Evolutionary conservation across 805 yeast genomes (phyloP).

Genomic region (Cyberlindnera veronae): DNA sequence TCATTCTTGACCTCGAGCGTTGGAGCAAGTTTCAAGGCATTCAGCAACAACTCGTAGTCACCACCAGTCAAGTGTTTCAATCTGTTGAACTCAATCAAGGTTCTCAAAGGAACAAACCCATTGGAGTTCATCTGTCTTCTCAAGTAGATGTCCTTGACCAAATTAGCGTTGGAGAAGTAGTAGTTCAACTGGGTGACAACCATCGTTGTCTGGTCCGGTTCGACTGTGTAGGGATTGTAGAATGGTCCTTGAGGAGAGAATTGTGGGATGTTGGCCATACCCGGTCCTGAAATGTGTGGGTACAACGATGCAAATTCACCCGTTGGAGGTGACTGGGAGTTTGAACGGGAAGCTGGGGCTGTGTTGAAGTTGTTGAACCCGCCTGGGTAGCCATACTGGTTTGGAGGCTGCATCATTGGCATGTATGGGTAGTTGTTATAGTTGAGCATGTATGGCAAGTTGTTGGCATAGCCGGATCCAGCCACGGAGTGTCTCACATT

Average conservation of each 20-base stretch:
- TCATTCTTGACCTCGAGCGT: constrained; percentile 31
- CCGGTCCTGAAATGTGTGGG: constrained; percentile 5
- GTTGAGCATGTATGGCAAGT: constrained; percentile 13
- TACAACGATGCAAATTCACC: constrained; percentile 9
- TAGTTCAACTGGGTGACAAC: constrained; percentile 71
- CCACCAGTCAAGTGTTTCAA: constrained; percentile 62
- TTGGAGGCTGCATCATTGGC: constrained; percentile 4
- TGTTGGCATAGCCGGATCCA: constrained; percentile 9
- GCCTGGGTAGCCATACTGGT: constrained; percentile 17
- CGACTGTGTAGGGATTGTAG: constrained; percentile 10
- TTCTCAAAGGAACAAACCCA: constrained; percentile 66
- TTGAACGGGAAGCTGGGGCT: constrained; percentile 15
- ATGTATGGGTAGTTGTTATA: constrained; percentile 12
- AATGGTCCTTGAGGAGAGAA: constrained; percentile 11
- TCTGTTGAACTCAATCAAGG: constrained; percentile 70
- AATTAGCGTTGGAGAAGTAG: constrained; percentile 85
- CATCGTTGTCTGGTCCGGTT: constrained; percentile 18
- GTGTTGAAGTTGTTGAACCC: constrained; percentile 1
- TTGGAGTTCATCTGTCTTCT: constrained; percentile 74
- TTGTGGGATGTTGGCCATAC: constrained; percentile 8
- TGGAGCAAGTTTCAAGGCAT: constrained; percentile 17
- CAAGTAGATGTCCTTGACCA: constrained; percentile 77
- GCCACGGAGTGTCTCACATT: constrained; percentile 22
- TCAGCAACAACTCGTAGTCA: constrained; percentile 36
- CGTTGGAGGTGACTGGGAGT: constrained; percentile 21